Percentiles rank a stretch among this genome's conserved stretches.
Conservation (phyloP, 768 basidiomycete species). For the Trametes elegans region DNA sequence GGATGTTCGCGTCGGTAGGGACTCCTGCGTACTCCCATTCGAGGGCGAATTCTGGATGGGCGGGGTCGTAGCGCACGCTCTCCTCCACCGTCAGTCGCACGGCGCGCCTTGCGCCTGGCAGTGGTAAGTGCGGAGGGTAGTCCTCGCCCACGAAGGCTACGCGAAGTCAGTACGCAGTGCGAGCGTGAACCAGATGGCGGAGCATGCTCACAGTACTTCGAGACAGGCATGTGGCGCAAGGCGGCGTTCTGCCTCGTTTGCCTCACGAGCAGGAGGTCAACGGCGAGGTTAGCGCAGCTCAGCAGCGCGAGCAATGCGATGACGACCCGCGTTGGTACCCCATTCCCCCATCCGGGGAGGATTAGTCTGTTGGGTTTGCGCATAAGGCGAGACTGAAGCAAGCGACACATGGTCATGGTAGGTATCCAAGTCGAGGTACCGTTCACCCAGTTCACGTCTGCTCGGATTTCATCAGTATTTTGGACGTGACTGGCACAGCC, state of each 20-base stretch:
- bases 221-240: not conserved
- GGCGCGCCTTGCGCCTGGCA: conserved; percentile 4
- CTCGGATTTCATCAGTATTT: too few relatives aligned
- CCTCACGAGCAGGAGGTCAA: not conserved
- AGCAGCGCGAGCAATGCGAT: too few relatives aligned
- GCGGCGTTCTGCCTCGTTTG: not conserved
- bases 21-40: conserved; percentile 33
- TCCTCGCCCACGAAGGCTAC: conserved; percentile 11
- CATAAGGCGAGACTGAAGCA: too few relatives aligned
- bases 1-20: conserved; percentile 23
- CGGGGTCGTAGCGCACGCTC: conserved; percentile 30
- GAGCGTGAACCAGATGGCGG: not conserved
- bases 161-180: not conserved
- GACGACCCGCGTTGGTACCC: too few relatives aligned
- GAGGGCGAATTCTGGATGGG: conserved; percentile 21
- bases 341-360: too few relatives aligned
- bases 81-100: conserved; percentile 30
- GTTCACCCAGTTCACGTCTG: too few relatives aligned
- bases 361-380: too few relatives aligned
- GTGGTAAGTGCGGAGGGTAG: conserved; percentile 18
- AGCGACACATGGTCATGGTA: too few relatives aligned
- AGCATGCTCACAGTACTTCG: not conserved
- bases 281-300: not conserved
- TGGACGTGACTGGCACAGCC: too few relatives aligned
- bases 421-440: too few relatives aligned